Percentiles rank a stretch among this genome's conserved stretches.
Conservation (phyloP, 2,329 filamentous ascomycete species). For the Dryadomyces quercivorus region DNA sequence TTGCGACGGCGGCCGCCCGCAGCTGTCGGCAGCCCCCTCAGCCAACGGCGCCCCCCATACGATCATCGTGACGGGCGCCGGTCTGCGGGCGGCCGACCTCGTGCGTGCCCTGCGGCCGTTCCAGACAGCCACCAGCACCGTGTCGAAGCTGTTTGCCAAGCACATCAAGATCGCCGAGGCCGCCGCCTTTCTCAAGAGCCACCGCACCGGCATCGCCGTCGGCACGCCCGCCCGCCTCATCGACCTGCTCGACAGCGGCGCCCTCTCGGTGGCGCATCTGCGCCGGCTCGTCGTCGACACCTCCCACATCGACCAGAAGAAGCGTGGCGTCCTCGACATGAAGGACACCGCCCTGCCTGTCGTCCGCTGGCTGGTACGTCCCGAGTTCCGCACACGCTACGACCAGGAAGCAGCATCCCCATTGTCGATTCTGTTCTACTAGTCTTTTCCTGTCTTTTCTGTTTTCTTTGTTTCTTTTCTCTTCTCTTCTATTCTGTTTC, state of each 20-base stretch:
- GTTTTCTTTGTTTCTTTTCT: neutral
- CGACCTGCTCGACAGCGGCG: constrained; percentile 70
- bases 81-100: constrained; percentile 74
- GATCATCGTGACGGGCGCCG: constrained; percentile 74
- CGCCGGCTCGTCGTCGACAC: constrained; percentile 79
- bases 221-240: constrained; percentile 76
- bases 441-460: neutral
- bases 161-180: constrained; percentile 93
- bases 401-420: constrained; percentile 6
- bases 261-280: constrained; percentile 57
- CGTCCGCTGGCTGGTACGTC: constrained; percentile 57
- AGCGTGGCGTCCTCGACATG: constrained; percentile 89
- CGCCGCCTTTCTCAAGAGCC: constrained; percentile 57
- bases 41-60: constrained; percentile 70
- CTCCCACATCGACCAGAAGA: constrained; percentile 90
- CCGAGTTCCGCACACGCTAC: constrained; percentile 57
- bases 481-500: too few species aligned
- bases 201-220: constrained; percentile 71
- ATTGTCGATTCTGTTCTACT: constrained; percentile 12
- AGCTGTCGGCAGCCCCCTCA: constrained; percentile 36
- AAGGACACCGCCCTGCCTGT: constrained; percentile 79
- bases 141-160: constrained; percentile 94
- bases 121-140: constrained; percentile 61
- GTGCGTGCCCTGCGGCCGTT: constrained; percentile 65
- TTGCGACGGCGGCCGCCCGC: constrained; percentile 36